Conservation (phyloP, 73 alveolate genomes). For the Paramecium pentaurelia region DNA sequence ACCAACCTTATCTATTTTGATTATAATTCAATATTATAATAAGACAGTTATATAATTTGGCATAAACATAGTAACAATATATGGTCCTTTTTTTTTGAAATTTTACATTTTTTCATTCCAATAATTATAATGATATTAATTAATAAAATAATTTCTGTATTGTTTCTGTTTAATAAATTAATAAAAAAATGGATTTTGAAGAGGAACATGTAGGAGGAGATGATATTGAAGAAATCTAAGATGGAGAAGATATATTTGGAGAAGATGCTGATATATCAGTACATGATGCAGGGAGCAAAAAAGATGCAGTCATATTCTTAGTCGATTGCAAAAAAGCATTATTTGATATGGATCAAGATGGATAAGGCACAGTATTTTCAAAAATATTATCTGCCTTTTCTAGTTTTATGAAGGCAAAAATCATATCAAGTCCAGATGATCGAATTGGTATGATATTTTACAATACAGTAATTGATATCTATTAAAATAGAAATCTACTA, state of each 20-base stretch:
- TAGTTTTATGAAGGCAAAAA: conserved; percentile 92
- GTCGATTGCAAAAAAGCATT: conserved; percentile 49
- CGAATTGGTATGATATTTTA: conserved; percentile 88
- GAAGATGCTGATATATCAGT: conserved; percentile 20
- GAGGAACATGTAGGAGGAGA: conserved; percentile 30
- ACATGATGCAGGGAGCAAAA: conserved; percentile 39
- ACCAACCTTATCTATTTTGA: background rate
- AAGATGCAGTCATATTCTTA: conserved; percentile 62
- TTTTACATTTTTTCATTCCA: background rate
- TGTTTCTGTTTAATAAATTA: background rate
- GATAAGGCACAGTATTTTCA: background rate
- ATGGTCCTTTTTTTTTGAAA: background rate
- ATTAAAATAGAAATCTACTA: conserved; percentile 49
- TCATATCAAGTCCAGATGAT: conserved; percentile 92
- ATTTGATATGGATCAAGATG: conserved; percentile 21
- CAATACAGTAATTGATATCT: conserved; percentile 67
- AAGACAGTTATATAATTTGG: background rate
- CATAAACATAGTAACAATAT: background rate
- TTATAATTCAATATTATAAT: background rate
- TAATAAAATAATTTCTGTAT: background rate
- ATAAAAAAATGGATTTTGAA: conserved; percentile 48
- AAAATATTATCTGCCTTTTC: conserved; percentile 49
- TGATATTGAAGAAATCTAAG: conserved; percentile 28
- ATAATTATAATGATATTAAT: background rate
- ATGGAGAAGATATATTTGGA: conserved; percentile 48